Evolutionary conservation across 805 yeast genomes (phyloP), one percentile per base, ranked within the genome.

Genomic region (Candida wancherniae): DNA sequence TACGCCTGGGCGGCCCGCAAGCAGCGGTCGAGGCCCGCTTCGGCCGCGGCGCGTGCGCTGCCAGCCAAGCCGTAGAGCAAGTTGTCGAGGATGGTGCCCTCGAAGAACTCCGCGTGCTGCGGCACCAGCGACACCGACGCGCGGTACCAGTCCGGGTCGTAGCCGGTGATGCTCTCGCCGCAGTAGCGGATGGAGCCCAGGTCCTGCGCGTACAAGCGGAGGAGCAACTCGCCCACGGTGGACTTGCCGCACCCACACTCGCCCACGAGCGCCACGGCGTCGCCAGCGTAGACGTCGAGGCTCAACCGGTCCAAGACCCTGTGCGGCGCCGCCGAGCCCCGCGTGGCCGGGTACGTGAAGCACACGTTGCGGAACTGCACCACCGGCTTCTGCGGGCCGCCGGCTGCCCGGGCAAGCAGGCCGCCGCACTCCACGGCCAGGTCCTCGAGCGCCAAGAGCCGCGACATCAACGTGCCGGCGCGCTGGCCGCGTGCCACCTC

Each of bases 211-310:
- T 75, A 75, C 1, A 88, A 54, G 29, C 80, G 61, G 2, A 77
- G 55, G 0, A 88, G 40, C 9, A 88, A 44, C 1, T 69, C 61
- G 0, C 76, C 57, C 1, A 90, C 39, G 0, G 97, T 86, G 0
- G 96, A 82, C 55, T 92, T 92, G 0, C 99, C 99, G 9, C 81
- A 71, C 0, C 99, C 99, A 2, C 97, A 84, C 20, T 73, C 76
- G 1, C 98, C 99, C 3, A 80, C 74, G 1, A 92, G 55, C 1
- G 84, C 92, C 13, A 82, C 62, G 0, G 73, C 61, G 34, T 75
- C 73, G 12, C 74, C 72, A 8, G 58, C 45, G 0, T 47, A 17
- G 2, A 88, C 51, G 0, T 36, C 24, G 19, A 81, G 57, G 7
- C n/a, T n/a, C n/a, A 55, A 53, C 5, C 83, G 44, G 18, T 67